phyloP scores from a whole-genome alignment of 192 early-diverging fungal genomes.

The Rhizoclosmatium sp. region DNA sequence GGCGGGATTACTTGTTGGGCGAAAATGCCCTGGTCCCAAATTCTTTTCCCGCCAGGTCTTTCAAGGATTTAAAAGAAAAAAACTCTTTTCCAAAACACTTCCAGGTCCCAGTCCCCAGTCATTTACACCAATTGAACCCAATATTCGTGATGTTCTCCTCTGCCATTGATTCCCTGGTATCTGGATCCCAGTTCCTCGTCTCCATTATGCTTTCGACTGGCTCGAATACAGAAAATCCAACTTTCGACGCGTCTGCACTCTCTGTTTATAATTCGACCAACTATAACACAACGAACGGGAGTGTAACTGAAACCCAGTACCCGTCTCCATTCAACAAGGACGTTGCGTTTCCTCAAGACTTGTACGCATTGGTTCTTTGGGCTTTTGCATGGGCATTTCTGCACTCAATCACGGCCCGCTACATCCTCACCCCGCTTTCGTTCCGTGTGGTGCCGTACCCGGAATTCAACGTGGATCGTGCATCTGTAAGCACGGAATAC shows the following conservation, averaged over 20 bases:
- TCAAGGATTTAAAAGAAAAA: too few relatives aligned
- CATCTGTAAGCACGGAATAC: neutral
- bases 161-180: neutral
- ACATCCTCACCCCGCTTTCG: neutral
- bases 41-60: too few relatives aligned
- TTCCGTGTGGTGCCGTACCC: neutral
- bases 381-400: constrained; percentile 35
- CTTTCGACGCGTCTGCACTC: too few relatives aligned
- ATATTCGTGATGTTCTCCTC: neutral
- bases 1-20: too few relatives aligned
- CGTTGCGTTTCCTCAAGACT: constrained; percentile 34
- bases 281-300: neutral
- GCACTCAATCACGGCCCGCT: constrained; percentile 3
- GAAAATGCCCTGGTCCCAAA: too few relatives aligned
- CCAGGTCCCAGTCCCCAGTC: too few relatives aligned
- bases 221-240: neutral
- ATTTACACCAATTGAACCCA: too few relatives aligned
- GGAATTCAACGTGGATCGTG: neutral
- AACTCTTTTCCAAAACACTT: too few relatives aligned
- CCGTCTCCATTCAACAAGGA: constrained; percentile 41
- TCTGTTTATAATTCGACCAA: neutral
- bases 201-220: constrained; percentile 26
- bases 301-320: neutral
- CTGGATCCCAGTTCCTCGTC: constrained; percentile 14
- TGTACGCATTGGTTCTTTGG: constrained; percentile 36